Conservation (phyloP, 306 rosid species). For the Clitoria ternatea region DNA sequence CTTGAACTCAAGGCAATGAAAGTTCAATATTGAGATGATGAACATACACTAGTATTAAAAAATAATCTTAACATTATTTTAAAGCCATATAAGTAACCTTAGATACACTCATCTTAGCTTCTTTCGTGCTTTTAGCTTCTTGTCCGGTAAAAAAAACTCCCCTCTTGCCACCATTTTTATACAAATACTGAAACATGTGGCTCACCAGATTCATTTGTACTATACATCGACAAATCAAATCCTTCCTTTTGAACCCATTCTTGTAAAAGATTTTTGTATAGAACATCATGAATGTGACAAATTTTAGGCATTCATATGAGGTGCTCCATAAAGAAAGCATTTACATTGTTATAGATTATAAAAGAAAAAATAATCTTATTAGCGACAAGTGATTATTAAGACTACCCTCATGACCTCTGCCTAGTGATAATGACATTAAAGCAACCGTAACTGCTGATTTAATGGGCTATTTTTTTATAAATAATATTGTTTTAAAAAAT, state of each 20-base stretch:
- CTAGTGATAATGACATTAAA: constrained; percentile 44
- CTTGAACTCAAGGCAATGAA: background rate
- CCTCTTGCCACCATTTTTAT: constrained; percentile 62
- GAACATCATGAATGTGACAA: constrained; percentile 44
- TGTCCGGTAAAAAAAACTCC: constrained; percentile 52
- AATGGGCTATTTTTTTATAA: too few species aligned
- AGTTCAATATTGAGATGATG: background rate
- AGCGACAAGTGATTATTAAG: constrained; percentile 19
- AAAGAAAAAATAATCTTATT: background rate
- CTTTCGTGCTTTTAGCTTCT: constrained; percentile 63
- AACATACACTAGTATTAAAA: constrained; percentile 2
- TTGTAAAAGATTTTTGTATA: constrained; percentile 86
- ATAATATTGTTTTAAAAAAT: too few species aligned
- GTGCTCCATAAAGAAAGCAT: background rate
- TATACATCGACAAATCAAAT: constrained; percentile 44
- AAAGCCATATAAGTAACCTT: constrained; percentile 61
- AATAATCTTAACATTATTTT: constrained; percentile 42
- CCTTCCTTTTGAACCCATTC: constrained; percentile 67
- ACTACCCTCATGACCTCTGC: constrained; percentile 60
- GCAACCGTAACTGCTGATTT: too few species aligned
- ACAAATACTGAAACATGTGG: constrained; percentile 55
- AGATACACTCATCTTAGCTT: constrained; percentile 78
- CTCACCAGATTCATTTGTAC: constrained; percentile 48
- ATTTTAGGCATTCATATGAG: constrained; percentile 15
- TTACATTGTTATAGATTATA: constrained; percentile 9